phyloP scores from a whole-genome alignment of 441 rosid species.

The Euphorbia celastroides region DNA sequence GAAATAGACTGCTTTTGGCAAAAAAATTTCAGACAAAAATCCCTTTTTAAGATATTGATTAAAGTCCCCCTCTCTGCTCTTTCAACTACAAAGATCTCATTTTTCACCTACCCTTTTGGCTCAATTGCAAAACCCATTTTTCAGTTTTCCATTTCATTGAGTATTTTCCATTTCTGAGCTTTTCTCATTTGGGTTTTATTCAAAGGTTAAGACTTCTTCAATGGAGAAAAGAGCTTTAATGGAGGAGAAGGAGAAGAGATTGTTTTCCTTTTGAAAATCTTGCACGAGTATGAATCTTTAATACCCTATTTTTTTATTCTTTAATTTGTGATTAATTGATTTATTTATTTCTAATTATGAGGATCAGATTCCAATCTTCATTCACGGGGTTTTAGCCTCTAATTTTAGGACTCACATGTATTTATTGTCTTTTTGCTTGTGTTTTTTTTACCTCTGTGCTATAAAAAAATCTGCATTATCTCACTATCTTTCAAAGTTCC shows the following conservation, averaged over 20 bases:
- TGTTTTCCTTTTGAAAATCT: conserved; percentile 23
- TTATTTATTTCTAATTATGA: not conserved
- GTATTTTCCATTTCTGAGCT: not conserved
- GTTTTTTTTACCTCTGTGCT: conserved; percentile 15
- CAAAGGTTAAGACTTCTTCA: not conserved
- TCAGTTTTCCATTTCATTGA: not conserved
- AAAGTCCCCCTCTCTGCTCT: conserved; percentile 6
- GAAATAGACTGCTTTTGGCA: not conserved
- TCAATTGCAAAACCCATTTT: not conserved
- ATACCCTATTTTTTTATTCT: not conserved
- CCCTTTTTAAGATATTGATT: not conserved
- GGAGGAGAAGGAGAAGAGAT: conserved; percentile 17
- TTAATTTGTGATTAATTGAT: not conserved
- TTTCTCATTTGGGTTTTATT: not conserved
- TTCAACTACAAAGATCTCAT: not conserved
- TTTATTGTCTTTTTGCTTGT: conserved; percentile 17
- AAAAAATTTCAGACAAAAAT: not conserved
- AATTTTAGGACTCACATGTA: conserved; percentile 27
- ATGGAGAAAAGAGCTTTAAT: no score
- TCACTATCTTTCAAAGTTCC: conserved; percentile 1
- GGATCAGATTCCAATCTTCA: conserved; percentile 35
- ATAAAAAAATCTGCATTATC: not conserved
- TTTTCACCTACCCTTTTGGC: not conserved
- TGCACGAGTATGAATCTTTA: not conserved
- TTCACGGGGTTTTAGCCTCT: conserved; percentile 28